Percentiles rank a stretch among this genome's conserved stretches.
phyloP scores from a whole-genome alignment of 768 basidiomycete species.

The Austroboletus eburneus region DNA sequence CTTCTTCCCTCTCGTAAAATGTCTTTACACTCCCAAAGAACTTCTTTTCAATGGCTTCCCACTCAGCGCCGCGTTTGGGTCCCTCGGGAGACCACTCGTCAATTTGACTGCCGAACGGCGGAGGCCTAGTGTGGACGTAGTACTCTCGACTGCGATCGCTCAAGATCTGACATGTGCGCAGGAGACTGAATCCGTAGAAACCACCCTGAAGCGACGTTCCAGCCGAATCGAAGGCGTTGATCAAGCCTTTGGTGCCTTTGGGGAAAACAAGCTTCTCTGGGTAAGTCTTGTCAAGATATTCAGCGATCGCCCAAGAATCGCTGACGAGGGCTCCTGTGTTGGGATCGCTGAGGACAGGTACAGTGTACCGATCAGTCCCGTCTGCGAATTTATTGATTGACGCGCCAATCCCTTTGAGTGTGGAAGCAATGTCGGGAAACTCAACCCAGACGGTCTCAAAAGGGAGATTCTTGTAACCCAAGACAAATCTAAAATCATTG shows the following conservation, averaged over 20 bases:
- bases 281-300: slow-evolving; percentile 35
- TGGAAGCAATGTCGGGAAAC: slow-evolving; percentile 29
- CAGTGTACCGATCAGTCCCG: slow-evolving; percentile 23
- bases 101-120: slow-evolving; percentile 32
- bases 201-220: background rate
- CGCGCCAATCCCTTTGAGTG: slow-evolving; percentile 25
- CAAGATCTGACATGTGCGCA: slow-evolving; percentile 28
- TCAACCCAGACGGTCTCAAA: slow-evolving; percentile 34
- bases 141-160: slow-evolving; percentile 33
- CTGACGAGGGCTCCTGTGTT: slow-evolving; percentile 25
- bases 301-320: slow-evolving; percentile 31
- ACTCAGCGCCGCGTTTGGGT: slow-evolving; percentile 29
- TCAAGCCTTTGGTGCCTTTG: slow-evolving; percentile 17
- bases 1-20: slow-evolving; percentile 22
- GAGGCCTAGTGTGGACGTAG: slow-evolving; percentile 34
- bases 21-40: slow-evolving; percentile 6
- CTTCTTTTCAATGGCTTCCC: slow-evolving; percentile 17
- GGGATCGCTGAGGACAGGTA: slow-evolving; percentile 34
- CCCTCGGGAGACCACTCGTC: slow-evolving; percentile 38
- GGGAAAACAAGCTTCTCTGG: slow-evolving; percentile 30
- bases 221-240: slow-evolving; percentile 18
- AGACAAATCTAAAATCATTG: background rate
- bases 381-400: slow-evolving; percentile 12
- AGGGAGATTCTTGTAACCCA: slow-evolving; percentile 32
- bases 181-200: slow-evolving; percentile 12